Evolutionary conservation across 148 eudicot species (phyloP).

Genomic region (Vaccinium darrowii): DNA sequence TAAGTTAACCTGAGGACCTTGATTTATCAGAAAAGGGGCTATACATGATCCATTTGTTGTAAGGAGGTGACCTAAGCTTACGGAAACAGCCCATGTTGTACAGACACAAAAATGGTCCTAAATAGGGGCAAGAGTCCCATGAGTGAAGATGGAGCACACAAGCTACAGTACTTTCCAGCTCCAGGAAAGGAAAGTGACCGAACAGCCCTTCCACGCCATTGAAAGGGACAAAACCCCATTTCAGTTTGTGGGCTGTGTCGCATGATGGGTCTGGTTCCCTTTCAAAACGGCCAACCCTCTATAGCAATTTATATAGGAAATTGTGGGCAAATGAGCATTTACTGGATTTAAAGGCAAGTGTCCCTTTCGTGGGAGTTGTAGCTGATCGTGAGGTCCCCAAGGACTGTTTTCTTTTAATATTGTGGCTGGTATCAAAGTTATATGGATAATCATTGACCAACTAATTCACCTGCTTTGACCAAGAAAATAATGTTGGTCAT

Average conservation of each 20-base stretch:
- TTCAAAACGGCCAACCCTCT: not conserved
- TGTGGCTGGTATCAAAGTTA: not conserved
- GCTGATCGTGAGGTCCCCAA: not conserved
- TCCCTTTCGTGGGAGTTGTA: not conserved
- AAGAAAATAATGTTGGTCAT: not conserved
- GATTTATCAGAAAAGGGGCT: too few species aligned
- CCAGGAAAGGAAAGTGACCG: not conserved
- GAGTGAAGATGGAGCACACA: not conserved
- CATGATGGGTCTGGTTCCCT: not conserved
- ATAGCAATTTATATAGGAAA: not conserved
- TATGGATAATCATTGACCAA: not conserved
- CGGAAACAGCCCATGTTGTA: not conserved
- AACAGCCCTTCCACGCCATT: conserved; percentile 6
- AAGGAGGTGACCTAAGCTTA: not conserved
- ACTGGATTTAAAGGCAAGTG: conserved; percentile 3
- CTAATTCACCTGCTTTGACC: not conserved
- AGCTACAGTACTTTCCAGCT: not conserved
- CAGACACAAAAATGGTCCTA: conserved; percentile 8
- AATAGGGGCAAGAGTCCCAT: not conserved
- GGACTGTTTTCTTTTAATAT: not conserved
- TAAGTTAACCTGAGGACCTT: too few species aligned
- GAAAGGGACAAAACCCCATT: conserved; percentile 14
- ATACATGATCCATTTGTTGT: not conserved
- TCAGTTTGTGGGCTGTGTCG: not conserved
- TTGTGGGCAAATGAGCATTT: not conserved